These are phyloP conservation scores for Filosporella fistucella DNA, from an alignment of 495 filamentous ascomycete species.

Conservation along the genomic window DNA sequence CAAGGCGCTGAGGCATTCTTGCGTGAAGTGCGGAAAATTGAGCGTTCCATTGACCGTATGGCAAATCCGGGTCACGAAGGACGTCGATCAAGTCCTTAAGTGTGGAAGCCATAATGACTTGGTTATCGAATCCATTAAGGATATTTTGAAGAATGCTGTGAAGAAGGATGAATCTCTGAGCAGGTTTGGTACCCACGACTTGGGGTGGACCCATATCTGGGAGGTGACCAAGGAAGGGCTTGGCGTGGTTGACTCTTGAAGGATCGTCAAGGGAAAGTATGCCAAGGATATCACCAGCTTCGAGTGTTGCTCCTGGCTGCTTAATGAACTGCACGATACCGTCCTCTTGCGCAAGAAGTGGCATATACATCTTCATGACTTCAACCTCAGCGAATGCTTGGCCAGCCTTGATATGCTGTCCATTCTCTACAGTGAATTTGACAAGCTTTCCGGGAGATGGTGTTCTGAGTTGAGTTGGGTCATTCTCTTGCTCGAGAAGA, in stretches of 20 bases:
- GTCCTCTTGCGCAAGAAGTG: conserved; percentile 92
- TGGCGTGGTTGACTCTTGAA: conserved; percentile 91
- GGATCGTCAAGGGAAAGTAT: conserved; percentile 96
- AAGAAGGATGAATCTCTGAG: conserved; percentile 77
- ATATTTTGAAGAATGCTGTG: conserved; percentile 83
- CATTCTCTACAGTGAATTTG: conserved; percentile 96
- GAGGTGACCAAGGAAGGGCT: conserved; percentile 91
- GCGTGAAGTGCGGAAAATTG: conserved; percentile 94
- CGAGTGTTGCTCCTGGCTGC: conserved; percentile 95
- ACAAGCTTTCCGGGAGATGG: conserved; percentile 97
- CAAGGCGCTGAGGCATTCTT: conserved; percentile 92
- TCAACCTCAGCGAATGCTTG: conserved; percentile 97
- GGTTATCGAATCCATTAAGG: conserved; percentile 92
- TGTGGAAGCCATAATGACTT: conserved; percentile 86
- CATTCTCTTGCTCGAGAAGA: conserved; percentile 97
- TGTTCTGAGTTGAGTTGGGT: conserved; percentile 92
- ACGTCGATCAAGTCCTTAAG: conserved; percentile 89
- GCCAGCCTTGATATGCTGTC: conserved; percentile 88
- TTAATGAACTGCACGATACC: conserved; percentile 98
- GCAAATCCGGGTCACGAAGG: conserved; percentile 82
- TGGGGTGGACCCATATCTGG: conserved; percentile 82
- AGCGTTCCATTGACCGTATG: conserved; percentile 93
- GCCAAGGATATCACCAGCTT: conserved; percentile 97
- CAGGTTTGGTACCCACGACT: conserved; percentile 85
- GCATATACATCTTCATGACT: conserved; percentile 99